phyloP scores from a whole-genome alignment of 2,329 filamentous ascomycete genomes.

The Aspergillus spinulosporus region DNA sequence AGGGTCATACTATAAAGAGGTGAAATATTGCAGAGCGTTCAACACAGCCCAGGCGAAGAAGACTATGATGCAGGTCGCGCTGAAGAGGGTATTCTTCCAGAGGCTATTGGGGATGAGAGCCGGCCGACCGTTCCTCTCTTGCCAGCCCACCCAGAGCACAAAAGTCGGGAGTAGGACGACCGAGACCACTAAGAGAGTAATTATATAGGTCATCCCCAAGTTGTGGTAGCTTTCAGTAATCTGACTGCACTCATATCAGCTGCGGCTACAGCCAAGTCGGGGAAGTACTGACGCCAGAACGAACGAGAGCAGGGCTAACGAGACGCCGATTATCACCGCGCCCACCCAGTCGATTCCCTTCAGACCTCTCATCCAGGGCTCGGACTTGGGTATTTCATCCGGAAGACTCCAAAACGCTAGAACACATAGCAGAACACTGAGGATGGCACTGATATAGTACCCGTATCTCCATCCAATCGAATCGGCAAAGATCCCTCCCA shows the following conservation, averaged over 20 bases:
- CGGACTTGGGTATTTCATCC: constrained; percentile 14
- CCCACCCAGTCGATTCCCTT: constrained; percentile 56
- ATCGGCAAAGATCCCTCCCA: constrained; percentile 47
- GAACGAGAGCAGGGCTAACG: constrained; percentile 53
- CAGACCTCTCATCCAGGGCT: constrained; percentile 11
- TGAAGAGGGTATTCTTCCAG: constrained; percentile 60
- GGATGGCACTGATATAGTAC: constrained; percentile 51
- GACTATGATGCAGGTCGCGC: constrained; percentile 55
- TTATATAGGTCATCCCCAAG: constrained; percentile 38
- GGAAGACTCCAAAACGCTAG: constrained; percentile 45
- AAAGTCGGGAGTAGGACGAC: constrained; percentile 51
- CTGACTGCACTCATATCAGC: constrained; percentile 37
- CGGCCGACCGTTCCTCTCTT: constrained; percentile 48
- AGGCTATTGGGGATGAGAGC: constrained; percentile 64
- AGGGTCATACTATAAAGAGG: constrained; percentile 10
- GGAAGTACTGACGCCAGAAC: constrained; percentile 41
- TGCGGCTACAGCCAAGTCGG: constrained; percentile 27
- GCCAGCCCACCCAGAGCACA: constrained; percentile 55
- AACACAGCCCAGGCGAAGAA: constrained; percentile 49
- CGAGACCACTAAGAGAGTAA: constrained; percentile 50
- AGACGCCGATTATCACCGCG: constrained; percentile 47
- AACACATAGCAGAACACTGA: constrained; percentile 45
- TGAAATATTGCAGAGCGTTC: constrained; percentile 46
- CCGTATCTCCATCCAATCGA: constrained; percentile 55
- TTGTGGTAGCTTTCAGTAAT: constrained; percentile 11